These are phyloP conservation scores for Westerdykella aurantiaca DNA, from an alignment of 2,329 filamentous ascomycete species.

Conservation along the genomic window DNA sequence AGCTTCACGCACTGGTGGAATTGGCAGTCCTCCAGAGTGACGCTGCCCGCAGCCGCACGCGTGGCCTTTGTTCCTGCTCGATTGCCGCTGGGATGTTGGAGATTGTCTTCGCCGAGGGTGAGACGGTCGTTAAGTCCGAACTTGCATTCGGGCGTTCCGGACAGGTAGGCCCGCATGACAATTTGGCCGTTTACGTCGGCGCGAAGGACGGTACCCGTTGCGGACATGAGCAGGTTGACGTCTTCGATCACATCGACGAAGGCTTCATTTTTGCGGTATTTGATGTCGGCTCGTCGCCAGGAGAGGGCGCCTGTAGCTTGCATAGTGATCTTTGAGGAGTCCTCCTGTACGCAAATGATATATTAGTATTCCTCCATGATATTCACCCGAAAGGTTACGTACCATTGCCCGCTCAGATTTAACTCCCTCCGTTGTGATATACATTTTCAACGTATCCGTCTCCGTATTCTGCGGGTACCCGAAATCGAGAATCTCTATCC, in stretches of 20 bases:
- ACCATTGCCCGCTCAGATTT: conserved; percentile 74
- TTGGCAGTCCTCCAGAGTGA: conserved; percentile 95
- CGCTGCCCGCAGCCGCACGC: conserved; percentile 88
- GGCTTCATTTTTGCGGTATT: conserved; percentile 98
- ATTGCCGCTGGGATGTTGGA: conserved; percentile 66
- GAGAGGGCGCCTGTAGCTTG: conserved; percentile 95
- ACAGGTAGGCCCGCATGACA: conserved; percentile 95
- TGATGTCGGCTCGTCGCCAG: conserved; percentile 95
- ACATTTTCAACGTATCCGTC: conserved; percentile 98
- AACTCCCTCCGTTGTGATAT: conserved; percentile 98
- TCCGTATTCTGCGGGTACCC: conserved; percentile 99
- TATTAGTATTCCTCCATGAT: too few species aligned
- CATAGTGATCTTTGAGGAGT: conserved; percentile 98
- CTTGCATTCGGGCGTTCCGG: conserved; percentile 96
- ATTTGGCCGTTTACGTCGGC: conserved; percentile 97
- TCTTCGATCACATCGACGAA: conserved; percentile 99
- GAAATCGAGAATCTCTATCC: conserved; percentile 90
- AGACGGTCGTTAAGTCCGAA: conserved; percentile 96
- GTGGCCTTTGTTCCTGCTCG: conserved; percentile 79
- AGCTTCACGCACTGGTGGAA: conserved; percentile 99
- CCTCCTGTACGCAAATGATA: conserved; percentile 48
- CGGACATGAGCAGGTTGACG: conserved; percentile 98
- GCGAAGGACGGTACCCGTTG: conserved; percentile 85
- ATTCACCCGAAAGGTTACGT: conserved; percentile 9
- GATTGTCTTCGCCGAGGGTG: conserved; percentile 63